Evolutionary conservation across 805 yeast genomes (phyloP), one percentile per base, ranked within the genome.

Genomic region (Kazachstania africana): DNA sequence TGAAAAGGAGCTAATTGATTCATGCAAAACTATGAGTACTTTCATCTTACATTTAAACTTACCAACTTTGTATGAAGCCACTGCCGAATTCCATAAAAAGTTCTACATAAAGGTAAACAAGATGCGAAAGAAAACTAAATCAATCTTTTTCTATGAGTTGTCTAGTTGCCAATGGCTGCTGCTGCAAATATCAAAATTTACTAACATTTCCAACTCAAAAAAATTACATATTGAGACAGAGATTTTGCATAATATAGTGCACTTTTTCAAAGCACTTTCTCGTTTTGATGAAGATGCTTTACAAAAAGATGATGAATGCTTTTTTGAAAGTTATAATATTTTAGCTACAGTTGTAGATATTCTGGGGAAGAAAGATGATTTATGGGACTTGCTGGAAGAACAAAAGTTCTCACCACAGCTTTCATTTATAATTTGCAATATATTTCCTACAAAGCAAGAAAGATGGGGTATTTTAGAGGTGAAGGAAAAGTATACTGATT

Each of bases 121-220:
- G 8, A 22, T 44, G 12, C 34, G 44, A 19, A 37, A 37, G 5
- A 44, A 40, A 27, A 50, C 53, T 3, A 55, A 55, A 36, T 47
- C 57, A 3, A 47, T 55, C 13, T 58, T 53, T 32, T 53, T 55
- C 35, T 50, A 37, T 27, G 47, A 48, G 24, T 38, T 55, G 18
- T 44, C 55, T 0, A 32, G 40, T 2, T 53, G 59, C 25, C 57
- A 48, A 29, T 23, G 53, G 5, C 35, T 53, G 39, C 36, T 51
- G 20, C 31, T 42, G 13, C 55, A 52, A 28, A 32, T 50, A n/a
- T 29, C 50, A 6, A 34, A 38, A 13, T 55, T 43, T 32, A 22
- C 50, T 2, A 39, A 34, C 24, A 27, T 40, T 5, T 31, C 56
- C 3, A 30, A 26, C 3, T 16, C 32, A 6, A 21, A 36, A 6